Evolutionary conservation across 352 stramenopile genomes (phyloP).

Genomic region (Globisporangium solare): DNA sequence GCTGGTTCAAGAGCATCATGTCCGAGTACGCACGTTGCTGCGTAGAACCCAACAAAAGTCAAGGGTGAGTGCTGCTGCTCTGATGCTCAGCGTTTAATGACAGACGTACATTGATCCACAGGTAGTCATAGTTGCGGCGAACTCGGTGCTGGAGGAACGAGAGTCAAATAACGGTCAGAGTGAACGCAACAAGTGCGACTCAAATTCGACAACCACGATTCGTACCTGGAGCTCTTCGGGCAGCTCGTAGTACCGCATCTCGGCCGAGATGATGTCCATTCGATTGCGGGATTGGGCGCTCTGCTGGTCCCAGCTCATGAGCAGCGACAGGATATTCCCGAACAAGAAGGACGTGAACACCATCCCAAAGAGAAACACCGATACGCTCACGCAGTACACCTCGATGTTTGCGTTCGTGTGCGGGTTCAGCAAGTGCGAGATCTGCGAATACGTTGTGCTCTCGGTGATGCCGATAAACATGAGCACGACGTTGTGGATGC

Average conservation of each 20-base stretch:
- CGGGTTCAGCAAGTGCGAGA: slow-evolving; percentile 45
- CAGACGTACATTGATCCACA: slow-evolving; percentile 74
- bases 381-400: slow-evolving; percentile 62
- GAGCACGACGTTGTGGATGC: slow-evolving; percentile 64
- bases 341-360: slow-evolving; percentile 75
- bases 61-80: neutral
- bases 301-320: slow-evolving; percentile 82
- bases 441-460: slow-evolving; percentile 49
- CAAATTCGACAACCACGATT: neutral
- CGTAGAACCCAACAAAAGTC: slow-evolving; percentile 1
- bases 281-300: slow-evolving; percentile 75
- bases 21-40: slow-evolving; percentile 83
- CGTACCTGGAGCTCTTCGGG: slow-evolving; percentile 54
- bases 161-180: neutral
- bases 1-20: slow-evolving; percentile 80
- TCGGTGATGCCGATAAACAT: slow-evolving; percentile 81
- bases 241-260: slow-evolving; percentile 82
- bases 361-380: slow-evolving; percentile 64
- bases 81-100: no score
- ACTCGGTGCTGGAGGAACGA: slow-evolving; percentile 46
- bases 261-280: slow-evolving; percentile 82
- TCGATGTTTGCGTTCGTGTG: slow-evolving; percentile 34
- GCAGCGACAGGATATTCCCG: slow-evolving; percentile 69
- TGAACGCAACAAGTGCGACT: neutral
- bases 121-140: slow-evolving; percentile 78